phyloP scores from a whole-genome alignment of 495 filamentous ascomycete genomes.

The Xanthoparmelia taractica region DNA sequence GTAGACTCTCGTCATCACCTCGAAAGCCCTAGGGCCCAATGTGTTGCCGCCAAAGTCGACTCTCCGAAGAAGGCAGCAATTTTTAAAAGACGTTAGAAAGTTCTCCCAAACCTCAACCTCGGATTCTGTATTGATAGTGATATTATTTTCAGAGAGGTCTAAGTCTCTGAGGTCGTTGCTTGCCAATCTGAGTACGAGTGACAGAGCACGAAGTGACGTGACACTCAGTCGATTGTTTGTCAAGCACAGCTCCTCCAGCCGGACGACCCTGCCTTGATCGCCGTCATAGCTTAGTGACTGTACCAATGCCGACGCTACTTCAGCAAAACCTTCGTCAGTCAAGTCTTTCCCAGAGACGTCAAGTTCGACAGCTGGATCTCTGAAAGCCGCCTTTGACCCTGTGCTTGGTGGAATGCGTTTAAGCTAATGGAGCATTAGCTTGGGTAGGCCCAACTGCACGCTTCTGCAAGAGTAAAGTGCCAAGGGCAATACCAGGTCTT shows the following conservation, averaged over 20 bases:
- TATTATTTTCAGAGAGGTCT: conserved; percentile 41
- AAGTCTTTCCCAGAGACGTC: conserved; percentile 39
- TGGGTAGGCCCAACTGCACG: neutral
- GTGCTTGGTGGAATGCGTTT: conserved; percentile 35
- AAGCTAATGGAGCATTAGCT: conserved; percentile 25
- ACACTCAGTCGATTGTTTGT: conserved; percentile 37
- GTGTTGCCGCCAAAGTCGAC: conserved; percentile 41
- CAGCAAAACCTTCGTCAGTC: conserved; percentile 37
- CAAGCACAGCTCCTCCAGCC: conserved; percentile 42
- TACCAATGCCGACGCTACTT: conserved; percentile 37
- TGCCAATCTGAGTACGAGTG: conserved; percentile 34
- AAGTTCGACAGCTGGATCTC: conserved; percentile 41
- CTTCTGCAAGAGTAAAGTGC: conserved; percentile 4
- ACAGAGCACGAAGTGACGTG: conserved; percentile 33
- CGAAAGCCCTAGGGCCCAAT: conserved; percentile 36
- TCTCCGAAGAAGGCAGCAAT: conserved; percentile 39
- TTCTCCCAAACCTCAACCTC: conserved; percentile 37
- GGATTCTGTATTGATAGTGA: conserved; percentile 31
- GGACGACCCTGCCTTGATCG: conserved; percentile 31
- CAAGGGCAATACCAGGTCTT: conserved; percentile 35
- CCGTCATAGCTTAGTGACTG: conserved; percentile 31
- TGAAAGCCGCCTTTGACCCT: conserved; percentile 31
- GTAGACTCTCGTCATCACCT: conserved; percentile 39
- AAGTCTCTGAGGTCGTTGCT: conserved; percentile 40
- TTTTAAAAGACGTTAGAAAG: conserved; percentile 38